Evolutionary conservation across 2,329 filamentous ascomycete species (phyloP).

Genomic region (Arthrobotrys sphaeroides): DNA sequence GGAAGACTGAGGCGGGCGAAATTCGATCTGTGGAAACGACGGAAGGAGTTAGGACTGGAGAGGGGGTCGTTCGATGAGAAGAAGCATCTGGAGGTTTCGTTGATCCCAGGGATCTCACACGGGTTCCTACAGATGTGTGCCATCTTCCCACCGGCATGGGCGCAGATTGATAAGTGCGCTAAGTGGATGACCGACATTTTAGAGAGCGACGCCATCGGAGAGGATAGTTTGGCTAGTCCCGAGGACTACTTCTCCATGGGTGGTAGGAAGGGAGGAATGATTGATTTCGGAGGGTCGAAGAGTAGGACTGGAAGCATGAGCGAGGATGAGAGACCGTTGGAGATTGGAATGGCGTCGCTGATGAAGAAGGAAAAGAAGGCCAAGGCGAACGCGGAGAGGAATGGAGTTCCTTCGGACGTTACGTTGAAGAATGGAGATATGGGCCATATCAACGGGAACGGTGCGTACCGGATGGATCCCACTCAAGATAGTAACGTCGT

Average conservation of each 20-base stretch:
- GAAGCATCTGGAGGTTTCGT: constrained; percentile 79
- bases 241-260: constrained; percentile 40
- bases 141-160: constrained; percentile 89
- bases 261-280: not conserved
- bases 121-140: constrained; percentile 92
- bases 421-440: constrained; percentile 34
- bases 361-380: constrained; percentile 55
- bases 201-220: constrained; percentile 61
- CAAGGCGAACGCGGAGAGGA: constrained; percentile 23
- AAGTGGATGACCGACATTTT: constrained; percentile 86
- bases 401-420: constrained; percentile 14
- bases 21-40: constrained; percentile 64
- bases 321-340: constrained; percentile 81
- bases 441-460: constrained; percentile 14
- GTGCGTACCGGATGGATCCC: constrained; percentile 34
- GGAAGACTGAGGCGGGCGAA: constrained; percentile 85
- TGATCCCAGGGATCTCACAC: constrained; percentile 89
- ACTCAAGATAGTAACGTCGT: constrained; percentile 44
- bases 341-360: constrained; percentile 73
- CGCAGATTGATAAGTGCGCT: constrained; percentile 80
- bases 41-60: constrained; percentile 67
- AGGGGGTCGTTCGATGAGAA: constrained; percentile 73
- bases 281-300: constrained; percentile 27
- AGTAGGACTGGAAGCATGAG: constrained; percentile 71
- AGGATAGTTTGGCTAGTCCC: not conserved